Evolutionary conservation across 1,139 yeast genomes (phyloP).

Genomic region (Protomyces macrosporus): DNA sequence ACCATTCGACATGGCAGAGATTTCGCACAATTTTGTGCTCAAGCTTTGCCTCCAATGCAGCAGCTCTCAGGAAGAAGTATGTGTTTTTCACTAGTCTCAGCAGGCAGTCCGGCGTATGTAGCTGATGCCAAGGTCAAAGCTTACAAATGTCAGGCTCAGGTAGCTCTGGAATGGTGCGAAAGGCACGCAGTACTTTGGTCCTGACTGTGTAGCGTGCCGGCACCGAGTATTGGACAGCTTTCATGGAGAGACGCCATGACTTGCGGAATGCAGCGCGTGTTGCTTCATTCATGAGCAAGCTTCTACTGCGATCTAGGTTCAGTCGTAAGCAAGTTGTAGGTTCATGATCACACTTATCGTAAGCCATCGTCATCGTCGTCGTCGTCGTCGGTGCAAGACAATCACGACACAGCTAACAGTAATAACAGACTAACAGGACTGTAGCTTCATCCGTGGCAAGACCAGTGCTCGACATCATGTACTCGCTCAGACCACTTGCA

Average conservation of each 20-base stretch:
- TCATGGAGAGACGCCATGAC: conserved; percentile 6
- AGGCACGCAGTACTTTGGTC: background rate
- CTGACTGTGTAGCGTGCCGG: conserved; percentile 9
- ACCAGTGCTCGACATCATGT: too few relatives aligned
- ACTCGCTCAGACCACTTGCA: background rate
- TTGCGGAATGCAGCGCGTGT: background rate
- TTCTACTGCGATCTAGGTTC: background rate
- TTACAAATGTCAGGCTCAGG: background rate
- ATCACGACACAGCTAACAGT: too few relatives aligned
- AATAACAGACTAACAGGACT: too few relatives aligned
- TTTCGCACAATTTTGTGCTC: conserved; percentile 13
- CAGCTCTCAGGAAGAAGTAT: background rate
- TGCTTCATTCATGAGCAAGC: conserved; percentile 1
- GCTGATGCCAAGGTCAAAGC: background rate
- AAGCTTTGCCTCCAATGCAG: background rate
- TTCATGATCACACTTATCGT: too few relatives aligned
- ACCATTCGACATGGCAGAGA: conserved; percentile 9
- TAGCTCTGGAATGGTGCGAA: background rate
- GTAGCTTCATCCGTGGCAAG: too few relatives aligned
- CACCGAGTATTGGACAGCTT: conserved; percentile 9
- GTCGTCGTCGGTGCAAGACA: too few relatives aligned
- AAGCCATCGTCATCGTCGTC: too few relatives aligned
- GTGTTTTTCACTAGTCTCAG: conserved; percentile 9
- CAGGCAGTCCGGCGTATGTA: background rate
- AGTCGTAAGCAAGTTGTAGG: too few relatives aligned